Evolutionary conservation across 352 stramenopile species (phyloP).

Genomic region (Nothophytophthora sp.): DNA sequence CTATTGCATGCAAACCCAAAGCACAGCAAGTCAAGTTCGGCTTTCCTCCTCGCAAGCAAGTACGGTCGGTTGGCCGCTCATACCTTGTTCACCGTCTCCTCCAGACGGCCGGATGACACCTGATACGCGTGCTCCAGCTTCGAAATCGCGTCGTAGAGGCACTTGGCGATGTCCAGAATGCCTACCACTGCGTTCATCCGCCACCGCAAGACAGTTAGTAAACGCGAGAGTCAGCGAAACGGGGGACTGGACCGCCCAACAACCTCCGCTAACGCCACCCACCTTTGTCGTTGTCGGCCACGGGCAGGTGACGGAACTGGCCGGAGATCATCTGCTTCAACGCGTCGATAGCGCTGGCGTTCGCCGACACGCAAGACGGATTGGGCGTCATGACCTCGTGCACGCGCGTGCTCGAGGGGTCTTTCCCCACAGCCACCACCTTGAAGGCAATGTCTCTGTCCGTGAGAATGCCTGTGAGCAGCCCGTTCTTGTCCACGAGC

Average conservation of each 20-base stretch:
- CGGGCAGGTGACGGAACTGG: constrained; percentile 96
- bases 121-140: constrained; percentile 94
- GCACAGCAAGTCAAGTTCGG: too few species aligned
- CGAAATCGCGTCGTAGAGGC: constrained; percentile 97
- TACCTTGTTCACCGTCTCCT: constrained; percentile 83
- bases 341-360: constrained; percentile 95
- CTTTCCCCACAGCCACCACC: constrained; percentile 89
- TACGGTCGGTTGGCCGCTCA: too few species aligned
- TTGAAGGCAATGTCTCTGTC: constrained; percentile 96
- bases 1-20: constrained; percentile 18
- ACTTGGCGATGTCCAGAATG: constrained; percentile 98
- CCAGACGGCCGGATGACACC: constrained; percentile 65
- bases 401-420: constrained; percentile 76
- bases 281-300: constrained; percentile 90
- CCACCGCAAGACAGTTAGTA: background rate
- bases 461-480: constrained; percentile 95
- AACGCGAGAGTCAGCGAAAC: too few species aligned
- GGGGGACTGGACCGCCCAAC: too few species aligned
- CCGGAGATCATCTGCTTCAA: constrained; percentile 97
- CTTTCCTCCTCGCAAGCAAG: too few species aligned
- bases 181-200: constrained; percentile 84
- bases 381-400: constrained; percentile 95
- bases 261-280: too few species aligned
- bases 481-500: constrained; percentile 85
- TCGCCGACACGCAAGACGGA: constrained; percentile 92